Percentiles rank a stretch among this genome's conserved stretches.
Conservation (phyloP, 108 stramenopile genomes). For the Epithemia pelagica region DNA sequence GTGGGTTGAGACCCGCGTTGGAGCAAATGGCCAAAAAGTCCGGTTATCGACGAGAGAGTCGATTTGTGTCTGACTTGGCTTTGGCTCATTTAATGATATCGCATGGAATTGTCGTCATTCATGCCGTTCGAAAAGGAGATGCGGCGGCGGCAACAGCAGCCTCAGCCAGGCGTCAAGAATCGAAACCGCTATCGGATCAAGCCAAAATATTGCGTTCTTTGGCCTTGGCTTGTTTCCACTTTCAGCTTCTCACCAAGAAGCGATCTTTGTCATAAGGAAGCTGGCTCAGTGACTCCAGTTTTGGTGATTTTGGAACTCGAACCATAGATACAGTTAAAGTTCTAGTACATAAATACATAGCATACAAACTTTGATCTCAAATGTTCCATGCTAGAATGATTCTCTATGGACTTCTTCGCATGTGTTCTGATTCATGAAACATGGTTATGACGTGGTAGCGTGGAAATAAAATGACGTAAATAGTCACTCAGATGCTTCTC, state of each 20-base stretch:
- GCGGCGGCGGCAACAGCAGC: neutral
- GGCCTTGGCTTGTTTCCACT: constrained; percentile 30
- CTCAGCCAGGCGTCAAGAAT: too few species aligned
- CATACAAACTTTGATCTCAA: too few species aligned
- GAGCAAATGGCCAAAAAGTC: constrained; percentile 14
- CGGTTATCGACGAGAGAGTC: constrained; percentile 16
- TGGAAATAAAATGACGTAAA: too few species aligned
- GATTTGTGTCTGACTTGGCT: constrained; percentile 16
- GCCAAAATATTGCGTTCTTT: constrained; percentile 13
- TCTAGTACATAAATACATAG: too few species aligned
- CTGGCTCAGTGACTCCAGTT: too few species aligned
- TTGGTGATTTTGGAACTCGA: too few species aligned
- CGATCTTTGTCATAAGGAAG: neutral
- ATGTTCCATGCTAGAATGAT: too few species aligned
- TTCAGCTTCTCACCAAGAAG: constrained; percentile 10
- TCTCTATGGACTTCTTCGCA: too few species aligned
- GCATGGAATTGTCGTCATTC: constrained; percentile 22
- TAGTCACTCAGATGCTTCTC: too few species aligned
- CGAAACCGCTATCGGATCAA: neutral
- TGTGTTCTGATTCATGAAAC: too few species aligned
- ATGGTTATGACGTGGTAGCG: too few species aligned
- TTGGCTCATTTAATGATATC: constrained; percentile 18
- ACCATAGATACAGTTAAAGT: too few species aligned
- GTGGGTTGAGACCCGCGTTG: constrained; percentile 21
- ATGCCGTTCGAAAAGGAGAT: constrained; percentile 15